Conservation (phyloP, 768 basidiomycete genomes). For the Agaricus blazei region DNA sequence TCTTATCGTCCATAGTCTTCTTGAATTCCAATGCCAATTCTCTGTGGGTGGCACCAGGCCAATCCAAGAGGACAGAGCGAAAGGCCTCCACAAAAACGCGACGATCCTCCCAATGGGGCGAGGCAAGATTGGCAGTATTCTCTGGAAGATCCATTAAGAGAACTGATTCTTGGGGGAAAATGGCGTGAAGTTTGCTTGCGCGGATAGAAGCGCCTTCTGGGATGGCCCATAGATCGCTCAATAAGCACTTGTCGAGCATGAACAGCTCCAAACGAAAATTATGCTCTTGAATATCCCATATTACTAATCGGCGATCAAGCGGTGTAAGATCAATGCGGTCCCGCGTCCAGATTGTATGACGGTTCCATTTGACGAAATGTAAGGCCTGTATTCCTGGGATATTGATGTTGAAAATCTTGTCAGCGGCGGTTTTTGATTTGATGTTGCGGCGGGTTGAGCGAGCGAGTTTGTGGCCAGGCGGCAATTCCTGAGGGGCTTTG, state of each 20-base stretch:
- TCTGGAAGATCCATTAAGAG: background rate
- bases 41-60: background rate
- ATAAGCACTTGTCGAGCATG: constrained; percentile 7
- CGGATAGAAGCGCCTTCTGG: background rate
- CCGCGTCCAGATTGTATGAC: background rate
- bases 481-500: background rate
- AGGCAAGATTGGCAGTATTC: background rate
- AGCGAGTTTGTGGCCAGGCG: background rate
- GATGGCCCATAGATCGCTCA: background rate
- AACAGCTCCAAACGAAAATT: constrained; percentile 14
- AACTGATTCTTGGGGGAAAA: background rate
- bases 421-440: background rate
- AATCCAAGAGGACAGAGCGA: background rate
- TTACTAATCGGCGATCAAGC: background rate
- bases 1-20: background rate
- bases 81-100: constrained; percentile 5
- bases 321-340: background rate
- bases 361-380: background rate
- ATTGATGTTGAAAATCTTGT: background rate
- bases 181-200: background rate
- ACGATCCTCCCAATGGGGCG: constrained; percentile 2
- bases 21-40: background rate
- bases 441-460: background rate
- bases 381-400: background rate
- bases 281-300: constrained; percentile 15